Percentiles rank a stretch among this genome's conserved stretches.
Evolutionary conservation across 441 rosid genomes (phyloP).

Genomic region (Populus hybrid): DNA sequence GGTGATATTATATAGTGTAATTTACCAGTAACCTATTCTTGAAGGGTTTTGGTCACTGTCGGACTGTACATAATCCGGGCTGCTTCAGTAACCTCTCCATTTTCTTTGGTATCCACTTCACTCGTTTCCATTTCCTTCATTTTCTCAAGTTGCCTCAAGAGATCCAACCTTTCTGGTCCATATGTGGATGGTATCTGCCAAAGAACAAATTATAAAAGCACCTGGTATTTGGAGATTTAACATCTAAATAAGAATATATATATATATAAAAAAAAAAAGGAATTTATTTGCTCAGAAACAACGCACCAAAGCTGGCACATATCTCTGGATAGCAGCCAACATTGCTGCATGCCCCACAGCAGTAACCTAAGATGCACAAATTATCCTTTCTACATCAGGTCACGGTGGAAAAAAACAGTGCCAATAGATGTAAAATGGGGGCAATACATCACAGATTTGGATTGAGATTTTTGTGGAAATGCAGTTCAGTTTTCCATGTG

Average conservation of each 20-base stretch:
- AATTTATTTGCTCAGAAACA: neutral
- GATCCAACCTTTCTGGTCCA: slow-evolving; percentile 88
- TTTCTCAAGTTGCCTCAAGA: slow-evolving; percentile 89
- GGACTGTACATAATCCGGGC: slow-evolving; percentile 19
- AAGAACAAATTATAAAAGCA: slow-evolving; percentile 2
- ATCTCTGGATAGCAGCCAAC: slow-evolving; percentile 95
- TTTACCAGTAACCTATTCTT: slow-evolving; percentile 1
- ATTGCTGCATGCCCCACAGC: slow-evolving; percentile 99
- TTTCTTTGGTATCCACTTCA: slow-evolving; percentile 56
- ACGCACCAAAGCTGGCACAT: slow-evolving; percentile 80
- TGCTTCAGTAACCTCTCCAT: slow-evolving; percentile 33
- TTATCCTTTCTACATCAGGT: neutral
- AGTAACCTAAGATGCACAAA: slow-evolving; percentile 62
- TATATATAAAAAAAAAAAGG: neutral
- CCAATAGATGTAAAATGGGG: neutral
- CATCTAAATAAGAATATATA: neutral
- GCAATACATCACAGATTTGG: neutral
- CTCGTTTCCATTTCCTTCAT: slow-evolving; percentile 64
- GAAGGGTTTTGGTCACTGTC: neutral
- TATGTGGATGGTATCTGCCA: slow-evolving; percentile 95
- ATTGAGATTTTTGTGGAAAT: neutral
- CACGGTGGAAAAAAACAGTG: neutral
- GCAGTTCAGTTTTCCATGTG: neutral
- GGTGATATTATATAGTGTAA: slow-evolving; percentile 15
- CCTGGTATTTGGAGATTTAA: slow-evolving; percentile 4